A percentile compares a stretch with the other conserved stretches of the same genome.
These are phyloP conservation scores for Hamigera avellanea DNA, from an alignment of 495 filamentous ascomycete genomes.

Conservation along the genomic window DNA sequence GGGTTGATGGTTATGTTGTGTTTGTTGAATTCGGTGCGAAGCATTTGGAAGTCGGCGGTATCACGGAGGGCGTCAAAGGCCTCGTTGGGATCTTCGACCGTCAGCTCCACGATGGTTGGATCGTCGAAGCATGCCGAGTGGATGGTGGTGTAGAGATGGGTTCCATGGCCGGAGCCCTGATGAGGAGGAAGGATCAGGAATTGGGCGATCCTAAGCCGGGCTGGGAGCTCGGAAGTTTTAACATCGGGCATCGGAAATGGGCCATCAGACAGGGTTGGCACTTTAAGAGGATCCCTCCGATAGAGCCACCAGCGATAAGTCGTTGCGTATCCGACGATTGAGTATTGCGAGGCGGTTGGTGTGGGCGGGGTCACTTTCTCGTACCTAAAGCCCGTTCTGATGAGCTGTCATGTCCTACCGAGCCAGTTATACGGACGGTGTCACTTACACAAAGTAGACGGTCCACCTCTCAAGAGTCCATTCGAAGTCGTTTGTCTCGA, in stretches of 20 bases:
- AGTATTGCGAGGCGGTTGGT: conserved; percentile 44
- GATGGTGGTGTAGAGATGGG: conserved; percentile 69
- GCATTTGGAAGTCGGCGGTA: conserved; percentile 61
- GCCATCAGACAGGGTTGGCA: conserved; percentile 22
- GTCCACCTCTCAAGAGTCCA: conserved; percentile 75
- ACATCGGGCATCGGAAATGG: conserved; percentile 31
- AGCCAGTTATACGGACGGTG: too few species aligned
- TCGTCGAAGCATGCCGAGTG: conserved; percentile 51
- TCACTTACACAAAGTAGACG: conserved; percentile 60
- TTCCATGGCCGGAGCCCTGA: conserved; percentile 67
- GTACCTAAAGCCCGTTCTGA: conserved; percentile 36
- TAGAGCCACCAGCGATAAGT: conserved; percentile 64
- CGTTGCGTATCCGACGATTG: conserved; percentile 76
- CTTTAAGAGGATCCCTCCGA: conserved; percentile 17
- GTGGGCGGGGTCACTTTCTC: conserved; percentile 44
- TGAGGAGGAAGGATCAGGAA: conserved; percentile 88
- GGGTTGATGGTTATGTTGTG: conserved; percentile 33
- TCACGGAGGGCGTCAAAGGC: conserved; percentile 87
- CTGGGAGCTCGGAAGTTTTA: conserved; percentile 40
- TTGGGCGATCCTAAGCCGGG: conserved; percentile 79
- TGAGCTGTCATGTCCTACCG: conserved; percentile 11
- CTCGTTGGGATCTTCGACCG: conserved; percentile 93
- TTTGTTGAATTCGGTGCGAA: conserved; percentile 37
- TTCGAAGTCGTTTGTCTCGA: conserved; percentile 61
- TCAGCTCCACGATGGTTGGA: conserved; percentile 62